Percentiles rank a stretch among this genome's conserved stretches.
These are phyloP conservation scores for Aphanomyces invadans DNA, from an alignment of 352 stramenopile genomes.

Conservation along the genomic window DNA sequence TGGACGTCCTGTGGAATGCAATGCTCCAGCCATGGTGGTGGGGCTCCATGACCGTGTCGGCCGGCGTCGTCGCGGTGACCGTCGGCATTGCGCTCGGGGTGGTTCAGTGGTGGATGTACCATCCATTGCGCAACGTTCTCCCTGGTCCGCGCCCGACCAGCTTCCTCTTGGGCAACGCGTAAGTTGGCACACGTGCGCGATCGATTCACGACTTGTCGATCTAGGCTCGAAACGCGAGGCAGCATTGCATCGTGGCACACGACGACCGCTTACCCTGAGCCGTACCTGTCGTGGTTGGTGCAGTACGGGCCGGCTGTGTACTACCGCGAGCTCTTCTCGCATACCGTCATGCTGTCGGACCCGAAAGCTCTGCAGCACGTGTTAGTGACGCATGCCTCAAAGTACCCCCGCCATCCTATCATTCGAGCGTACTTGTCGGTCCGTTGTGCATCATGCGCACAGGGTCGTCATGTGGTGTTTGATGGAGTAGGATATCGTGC, in stretches of 20 bases:
- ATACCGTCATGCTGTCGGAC: neutral
- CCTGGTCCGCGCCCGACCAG: neutral
- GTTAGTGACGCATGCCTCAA: neutral
- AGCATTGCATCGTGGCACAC: neutral
- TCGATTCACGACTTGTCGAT: neutral
- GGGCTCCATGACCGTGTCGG: neutral
- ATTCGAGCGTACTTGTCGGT: neutral
- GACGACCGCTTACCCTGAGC: neutral
- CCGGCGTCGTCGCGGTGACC: neutral
- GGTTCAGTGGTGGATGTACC: neutral
- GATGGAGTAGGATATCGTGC: neutral
- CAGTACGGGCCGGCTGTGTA: neutral
- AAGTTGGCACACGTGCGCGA: neutral
- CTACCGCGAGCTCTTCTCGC: neutral
- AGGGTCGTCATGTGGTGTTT: neutral
- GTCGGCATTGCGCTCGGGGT: neutral
- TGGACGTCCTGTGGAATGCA: no score
- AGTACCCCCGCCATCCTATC: constrained; percentile 2
- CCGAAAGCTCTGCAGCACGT: constrained; percentile 11
- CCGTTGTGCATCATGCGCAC: neutral
- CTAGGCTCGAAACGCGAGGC: neutral
- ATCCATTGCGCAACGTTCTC: neutral
- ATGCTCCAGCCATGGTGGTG: neutral
- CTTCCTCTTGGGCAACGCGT: constrained; percentile 5
- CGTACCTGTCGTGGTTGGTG: neutral